Evolutionary conservation across 371 early-diverging fungal species (phyloP).

Genomic region (Mortierella sp.): DNA sequence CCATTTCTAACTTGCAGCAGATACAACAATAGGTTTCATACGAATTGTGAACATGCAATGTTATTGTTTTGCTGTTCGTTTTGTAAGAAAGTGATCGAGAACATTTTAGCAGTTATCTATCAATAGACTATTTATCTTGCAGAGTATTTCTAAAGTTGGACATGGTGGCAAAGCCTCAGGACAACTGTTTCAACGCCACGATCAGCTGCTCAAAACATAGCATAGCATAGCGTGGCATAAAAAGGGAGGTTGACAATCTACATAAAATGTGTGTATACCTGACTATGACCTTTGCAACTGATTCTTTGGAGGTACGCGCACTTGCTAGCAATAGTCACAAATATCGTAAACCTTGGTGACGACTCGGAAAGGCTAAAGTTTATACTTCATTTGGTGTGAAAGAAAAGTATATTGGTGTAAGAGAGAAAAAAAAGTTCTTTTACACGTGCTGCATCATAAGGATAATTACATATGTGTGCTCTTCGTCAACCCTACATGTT

Average conservation of each 20-base stretch:
- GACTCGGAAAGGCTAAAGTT: background rate
- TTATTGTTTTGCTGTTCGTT: background rate
- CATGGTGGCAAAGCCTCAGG: background rate
- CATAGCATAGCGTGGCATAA: too few relatives aligned
- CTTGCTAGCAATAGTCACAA: too few relatives aligned
- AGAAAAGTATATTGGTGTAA: too few relatives aligned
- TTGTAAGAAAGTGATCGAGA: too few relatives aligned
- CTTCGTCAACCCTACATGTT: background rate
- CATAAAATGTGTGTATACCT: too few relatives aligned
- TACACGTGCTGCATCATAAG: background rate
- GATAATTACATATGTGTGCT: background rate
- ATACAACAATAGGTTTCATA: slow-evolving; percentile 3
- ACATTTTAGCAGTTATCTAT: background rate
- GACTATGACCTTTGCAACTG: too few relatives aligned
- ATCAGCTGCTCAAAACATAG: background rate
- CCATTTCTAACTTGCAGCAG: background rate
- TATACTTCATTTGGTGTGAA: background rate
- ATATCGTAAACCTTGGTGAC: too few relatives aligned
- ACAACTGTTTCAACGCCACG: background rate
- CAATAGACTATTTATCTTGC: background rate
- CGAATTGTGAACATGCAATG: too few relatives aligned
- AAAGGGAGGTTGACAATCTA: too few relatives aligned
- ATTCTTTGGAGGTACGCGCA: too few relatives aligned
- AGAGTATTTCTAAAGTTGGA: background rate
- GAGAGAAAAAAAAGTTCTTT: too few relatives aligned